These are phyloP conservation scores for Pythium scleroteichum DNA, from an alignment of 352 stramenopile genomes.

Conservation along the genomic window DNA sequence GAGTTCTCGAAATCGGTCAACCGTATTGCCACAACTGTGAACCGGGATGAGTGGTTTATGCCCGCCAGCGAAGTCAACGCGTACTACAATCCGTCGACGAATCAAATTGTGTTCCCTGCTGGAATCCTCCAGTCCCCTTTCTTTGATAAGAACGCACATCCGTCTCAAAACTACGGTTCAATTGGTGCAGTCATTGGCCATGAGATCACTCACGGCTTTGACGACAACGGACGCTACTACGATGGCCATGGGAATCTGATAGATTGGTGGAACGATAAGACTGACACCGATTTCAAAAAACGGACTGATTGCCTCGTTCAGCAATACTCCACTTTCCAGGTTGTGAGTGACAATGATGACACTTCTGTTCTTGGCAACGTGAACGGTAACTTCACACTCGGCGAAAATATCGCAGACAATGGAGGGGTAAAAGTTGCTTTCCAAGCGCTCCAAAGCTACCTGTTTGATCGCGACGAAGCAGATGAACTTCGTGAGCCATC, in stretches of 20 bases:
- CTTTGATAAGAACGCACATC: constrained; percentile 80
- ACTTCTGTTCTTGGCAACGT: constrained; percentile 56
- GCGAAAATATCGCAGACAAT: constrained; percentile 87
- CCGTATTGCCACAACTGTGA: constrained; percentile 43
- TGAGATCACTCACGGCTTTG: constrained; percentile 96
- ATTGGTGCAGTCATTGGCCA: constrained; percentile 95
- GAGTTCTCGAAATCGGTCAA: constrained; percentile 46
- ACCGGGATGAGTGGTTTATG: constrained; percentile 89
- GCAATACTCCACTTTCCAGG: constrained; percentile 55
- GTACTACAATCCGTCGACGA: constrained; percentile 69
- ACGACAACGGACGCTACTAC: constrained; percentile 91
- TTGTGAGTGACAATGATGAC: constrained; percentile 42
- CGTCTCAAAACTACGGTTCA: constrained; percentile 92
- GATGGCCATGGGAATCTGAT: constrained; percentile 88
- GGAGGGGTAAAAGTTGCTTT: constrained; percentile 77
- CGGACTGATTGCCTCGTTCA: constrained; percentile 64
- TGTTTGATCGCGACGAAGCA: constrained; percentile 32
- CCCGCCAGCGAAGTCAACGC: constrained; percentile 93
- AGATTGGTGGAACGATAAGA: constrained; percentile 92
- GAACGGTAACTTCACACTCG: constrained; percentile 77
- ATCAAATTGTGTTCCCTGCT: constrained; percentile 96
- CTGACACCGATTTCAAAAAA: constrained; percentile 67
- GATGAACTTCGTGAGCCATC: constrained; percentile 21
- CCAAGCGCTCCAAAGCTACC: constrained; percentile 49
- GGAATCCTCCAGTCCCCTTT: constrained; percentile 95